A percentile compares a stretch with the other conserved stretches of the same genome.
Evolutionary conservation across 176 grass and related monocot species (phyloP).

Genomic region (Thalia dealbata): DNA sequence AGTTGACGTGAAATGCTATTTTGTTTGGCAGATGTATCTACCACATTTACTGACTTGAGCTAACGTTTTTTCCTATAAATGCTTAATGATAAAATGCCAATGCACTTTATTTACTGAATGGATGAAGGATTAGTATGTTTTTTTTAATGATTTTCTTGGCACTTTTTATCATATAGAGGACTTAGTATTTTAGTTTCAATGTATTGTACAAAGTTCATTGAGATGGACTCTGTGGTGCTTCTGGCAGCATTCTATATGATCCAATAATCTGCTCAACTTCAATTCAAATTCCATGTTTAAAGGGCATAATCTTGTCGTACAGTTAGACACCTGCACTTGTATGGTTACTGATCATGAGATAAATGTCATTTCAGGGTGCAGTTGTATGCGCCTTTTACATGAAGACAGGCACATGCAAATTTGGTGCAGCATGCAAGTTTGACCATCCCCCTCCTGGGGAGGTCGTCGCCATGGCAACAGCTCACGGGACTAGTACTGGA

Average conservation of each 20-base stretch:
- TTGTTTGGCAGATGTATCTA: too few species aligned
- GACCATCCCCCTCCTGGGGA: conserved; percentile 71
- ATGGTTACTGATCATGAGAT: not conserved
- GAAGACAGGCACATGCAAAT: conserved; percentile 72
- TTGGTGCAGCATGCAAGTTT: conserved; percentile 55
- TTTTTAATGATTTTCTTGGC: too few species aligned
- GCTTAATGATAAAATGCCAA: too few species aligned
- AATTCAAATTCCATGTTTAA: not conserved
- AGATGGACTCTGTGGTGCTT: not conserved
- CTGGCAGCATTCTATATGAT: too few species aligned
- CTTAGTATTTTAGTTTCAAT: too few species aligned
- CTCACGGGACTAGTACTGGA: conserved; percentile 20
- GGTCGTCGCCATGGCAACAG: conserved; percentile 37
- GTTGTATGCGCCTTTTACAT: conserved; percentile 67
- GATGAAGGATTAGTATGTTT: too few species aligned
- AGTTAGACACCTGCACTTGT: not conserved
- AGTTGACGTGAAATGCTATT: too few species aligned
- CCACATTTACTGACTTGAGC: too few species aligned
- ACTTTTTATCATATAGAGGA: not conserved
- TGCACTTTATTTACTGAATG: too few species aligned
- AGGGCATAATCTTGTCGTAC: not conserved
- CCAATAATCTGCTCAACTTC: too few species aligned
- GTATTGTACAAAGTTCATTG: too few species aligned
- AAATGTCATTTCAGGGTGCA: conserved; percentile 36
- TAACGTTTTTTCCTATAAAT: too few species aligned